Base-by-base conservation (phyloP, 495 filamentous ascomycete genomes). In the Acidiella bohemica region DNA sequence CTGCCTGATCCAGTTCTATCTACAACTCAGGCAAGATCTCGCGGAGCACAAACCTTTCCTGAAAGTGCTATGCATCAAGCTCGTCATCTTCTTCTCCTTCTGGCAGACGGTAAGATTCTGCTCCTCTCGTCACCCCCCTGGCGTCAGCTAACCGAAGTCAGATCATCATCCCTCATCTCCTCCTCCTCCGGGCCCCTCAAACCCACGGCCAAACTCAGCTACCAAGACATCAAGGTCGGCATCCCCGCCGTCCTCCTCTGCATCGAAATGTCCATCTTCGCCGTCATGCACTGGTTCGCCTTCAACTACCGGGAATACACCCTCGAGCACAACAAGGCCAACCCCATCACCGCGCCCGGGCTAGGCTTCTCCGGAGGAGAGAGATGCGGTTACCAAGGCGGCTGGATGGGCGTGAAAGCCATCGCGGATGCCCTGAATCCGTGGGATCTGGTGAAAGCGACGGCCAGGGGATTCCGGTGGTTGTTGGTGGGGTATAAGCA, bases 31-130 rank as follows among this genome's bases (percentile, higher is more conserved):
- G 41, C 57, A 64, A 7, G 72, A 81, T 38, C 67, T 94, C 17
- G 67, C 68, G n/a, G 65, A 76, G 22, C 70, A 93, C 46, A 63
- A 60, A 13, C 82, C 85, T 2, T 82, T 92, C 43, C 60, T 93
- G 39, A 94, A 94, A 54, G 72, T 94, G 7, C 46, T 84, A 3
- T 81, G 84, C 42, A 93, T 94, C 55, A 93, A 93, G 53, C 71
- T 93, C 26, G 87, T 93, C 48, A 90, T 94, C 57, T 94, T 93
- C 67, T 68, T 94, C 40, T 90, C 81, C 4, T 94, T 93, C 60
- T 94, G 86, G 86, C 87, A 94, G 55, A 73, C 71, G 29, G 69
- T 72, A 56, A 54, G 64, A 42, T n/a, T n/a, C n/a, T n/a, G n/a
- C n/a, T n/a, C n/a, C n/a, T n/a, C n/a, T n/a, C n/a, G n/a, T n/a